Base-by-base conservation (phyloP, 1,284 basidiomycete species). In the Apiotrichum akiyoshidainum region DNA sequence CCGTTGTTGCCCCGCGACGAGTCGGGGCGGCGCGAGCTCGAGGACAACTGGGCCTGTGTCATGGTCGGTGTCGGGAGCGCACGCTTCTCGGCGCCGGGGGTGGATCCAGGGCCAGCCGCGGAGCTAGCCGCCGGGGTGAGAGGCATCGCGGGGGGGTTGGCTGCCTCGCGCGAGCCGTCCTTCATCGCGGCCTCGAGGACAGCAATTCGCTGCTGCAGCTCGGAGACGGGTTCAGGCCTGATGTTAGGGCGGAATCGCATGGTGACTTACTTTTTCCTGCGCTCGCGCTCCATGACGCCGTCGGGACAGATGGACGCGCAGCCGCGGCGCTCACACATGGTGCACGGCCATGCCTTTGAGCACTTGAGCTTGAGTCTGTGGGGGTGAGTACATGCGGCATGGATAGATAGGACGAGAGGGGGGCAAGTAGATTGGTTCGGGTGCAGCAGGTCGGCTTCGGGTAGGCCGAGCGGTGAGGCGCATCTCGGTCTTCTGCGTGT, bases 351-450 rank as follows among this genome's bases (percentile, higher is more conserved):
- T 13, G 53, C 31, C 19, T 59, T 55, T 19, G 61, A 63, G 56
- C 61, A 63, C 26, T 58, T 57, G 34, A 63, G 58, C 42, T 63
- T 63, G 54, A 63, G 61, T 7, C 61, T 63, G 58, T 16, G 40
- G 22, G 37, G 41, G 49, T 39, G 17, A 12, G 42, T 22, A 21
- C 11, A 11, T 17, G 14, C 19, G 42, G 16, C 46, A n/a, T 16
- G 46, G 33, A 46, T 33, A 26, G 26, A 31, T 8, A 1, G 46
- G 13, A n/a, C n/a, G n/a, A 14, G 33, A 31, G 46, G 11, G 7
- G 42, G 12, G 42, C 9, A 14, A 22, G 26, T 31, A 31, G 7
- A 7, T 3, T 31, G 26, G 7, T 31, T 3, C 26, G 4, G 26
- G 7, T 31, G 26, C 26, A 7, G 26, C 26, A 31, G 26, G 26